phyloP scores from a whole-genome alignment of 202 grass and related monocot genomes.

The Digitaria exilis region DNA sequence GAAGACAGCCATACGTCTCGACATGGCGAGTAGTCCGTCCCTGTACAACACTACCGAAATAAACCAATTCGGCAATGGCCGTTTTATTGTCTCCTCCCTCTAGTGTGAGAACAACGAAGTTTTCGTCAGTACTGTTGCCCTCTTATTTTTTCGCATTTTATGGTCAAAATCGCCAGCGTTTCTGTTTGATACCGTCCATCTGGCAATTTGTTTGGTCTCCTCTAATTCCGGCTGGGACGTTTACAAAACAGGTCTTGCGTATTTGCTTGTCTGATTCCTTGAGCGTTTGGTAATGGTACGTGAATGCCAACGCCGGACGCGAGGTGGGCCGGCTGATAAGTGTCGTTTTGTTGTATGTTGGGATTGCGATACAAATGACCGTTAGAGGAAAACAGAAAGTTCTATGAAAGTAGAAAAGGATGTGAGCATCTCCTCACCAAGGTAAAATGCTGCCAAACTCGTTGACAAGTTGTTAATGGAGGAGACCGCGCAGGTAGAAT shows the following conservation, averaged over 20 bases:
- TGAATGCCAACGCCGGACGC: too few relatives aligned
- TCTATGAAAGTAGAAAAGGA: too few relatives aligned
- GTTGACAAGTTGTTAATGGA: too few relatives aligned
- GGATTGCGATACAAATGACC: too few relatives aligned
- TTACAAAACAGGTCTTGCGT: neutral
- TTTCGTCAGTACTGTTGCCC: neutral
- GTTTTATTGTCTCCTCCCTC: neutral
- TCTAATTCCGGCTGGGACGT: neutral
- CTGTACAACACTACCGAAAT: neutral
- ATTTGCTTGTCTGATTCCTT: neutral
- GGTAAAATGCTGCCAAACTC: too few relatives aligned
- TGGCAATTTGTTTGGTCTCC: neutral
- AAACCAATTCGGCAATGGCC: neutral
- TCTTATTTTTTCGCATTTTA: neutral
- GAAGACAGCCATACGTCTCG: neutral
- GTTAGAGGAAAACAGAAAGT: too few relatives aligned
- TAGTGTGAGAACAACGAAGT: neutral
- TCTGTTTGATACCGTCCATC: neutral
- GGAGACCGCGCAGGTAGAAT: too few relatives aligned
- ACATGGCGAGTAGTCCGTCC: neutral
- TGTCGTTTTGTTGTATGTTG: too few relatives aligned
- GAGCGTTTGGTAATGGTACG: too few relatives aligned
- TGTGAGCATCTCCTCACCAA: too few relatives aligned
- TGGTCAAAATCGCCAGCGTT: neutral
- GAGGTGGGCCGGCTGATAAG: too few relatives aligned